Evolutionary conservation across 2,329 filamentous ascomycete genomes (phyloP), one percentile per base, ranked within the genome.

Genomic region (Coniochaeta sp.): DNA sequence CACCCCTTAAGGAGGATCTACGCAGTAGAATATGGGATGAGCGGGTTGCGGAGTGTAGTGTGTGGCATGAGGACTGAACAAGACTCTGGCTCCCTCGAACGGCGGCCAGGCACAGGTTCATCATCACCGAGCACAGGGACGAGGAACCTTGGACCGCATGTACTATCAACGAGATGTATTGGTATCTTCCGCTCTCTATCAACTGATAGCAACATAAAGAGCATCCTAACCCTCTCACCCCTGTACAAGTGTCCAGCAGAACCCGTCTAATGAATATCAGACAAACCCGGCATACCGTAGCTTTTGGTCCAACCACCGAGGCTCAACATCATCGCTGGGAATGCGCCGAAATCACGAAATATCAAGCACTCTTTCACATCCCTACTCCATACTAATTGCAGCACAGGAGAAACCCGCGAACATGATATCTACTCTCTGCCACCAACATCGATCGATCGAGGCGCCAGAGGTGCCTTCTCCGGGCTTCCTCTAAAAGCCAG

Each of bases 401-500:
- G 17, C 16, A 50, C 24, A 50, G 9, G 6, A 8, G 4, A 50
- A 28, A 26, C 7, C 14, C 22, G 42, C 22, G 19, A 50, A 50
- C 8, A 52, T 3, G 2, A 12, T 17, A 7, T 32, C 58, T 60
- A 66, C 58, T 66, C 62, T 5, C 28, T 19, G 4, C 57, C 36
- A 12, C 66, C 65, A 36, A 74, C 68, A 62, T 72, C 67, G 36
- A 77, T 65, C 19, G 72, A 65, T 44, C 62, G 66, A 9, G 70
- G 67, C 36, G 74, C 65, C 55, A 69, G 67, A 58, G 75, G 73
- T 57, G 74, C 67, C 73, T 86, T 86, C 68, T 87, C 85, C 26
- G 84, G 84, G 67, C 84, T 87, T 64, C 81, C 81, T 67, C 84
- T 81, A 74, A 84, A 83, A 66, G 84, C 82, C 66, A 87, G 71